Base-by-base conservation (phyloP, 176 grass and related monocot species). In the Ananas comosus region DNA sequence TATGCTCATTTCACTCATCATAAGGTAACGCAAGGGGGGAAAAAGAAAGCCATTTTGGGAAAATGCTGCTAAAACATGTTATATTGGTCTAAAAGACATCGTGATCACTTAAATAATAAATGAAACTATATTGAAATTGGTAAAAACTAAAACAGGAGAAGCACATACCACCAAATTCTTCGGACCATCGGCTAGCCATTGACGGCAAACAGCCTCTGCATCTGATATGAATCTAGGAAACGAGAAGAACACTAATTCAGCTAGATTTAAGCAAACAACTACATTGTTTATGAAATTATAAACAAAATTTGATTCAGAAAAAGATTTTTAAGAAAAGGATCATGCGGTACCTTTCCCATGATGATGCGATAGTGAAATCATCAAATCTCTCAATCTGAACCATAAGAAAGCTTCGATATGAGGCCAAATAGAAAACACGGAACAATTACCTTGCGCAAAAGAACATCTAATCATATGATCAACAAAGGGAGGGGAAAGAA, bases 341-440 rank as follows among this genome's bases (percentile, higher is more conserved):
- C 12, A 42, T 3, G 49, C 50, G 24, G 69, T 91, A 97, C 94
- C 89, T 92, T 81, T 97, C 94, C 89, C 94, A 97, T 70, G 86
- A 88, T 65, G 94, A 97, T 79, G 94, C 94, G 70, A 90, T 87
- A 50, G 89, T 97, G 70, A 97, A 97, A 88, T 97, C 94, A 71
- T 97, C 84, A 14, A 97, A 97, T 18, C 85, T 79, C 66, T 81
- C 81, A 27, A 88, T 68, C 94, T 97, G 86, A 53, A 24, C 33
- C 33, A 42, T 42, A 7, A 42, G 33, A 42, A 7, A 0, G 33
- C 33, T 42, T 42, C 33, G 33, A 42, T 5, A 42, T 42, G 33
- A 42, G 33, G 33, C 25, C 9, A 66, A 25, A 80, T 16, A 71
- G 71, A 79, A 6, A 21, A 18, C 56, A 49, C 28, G 24, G 19